A percentile compares a stretch with the other conserved stretches of the same genome.
Evolutionary conservation across 1,139 yeast species (phyloP).

Genomic region (Geotrichum europaeum): DNA sequence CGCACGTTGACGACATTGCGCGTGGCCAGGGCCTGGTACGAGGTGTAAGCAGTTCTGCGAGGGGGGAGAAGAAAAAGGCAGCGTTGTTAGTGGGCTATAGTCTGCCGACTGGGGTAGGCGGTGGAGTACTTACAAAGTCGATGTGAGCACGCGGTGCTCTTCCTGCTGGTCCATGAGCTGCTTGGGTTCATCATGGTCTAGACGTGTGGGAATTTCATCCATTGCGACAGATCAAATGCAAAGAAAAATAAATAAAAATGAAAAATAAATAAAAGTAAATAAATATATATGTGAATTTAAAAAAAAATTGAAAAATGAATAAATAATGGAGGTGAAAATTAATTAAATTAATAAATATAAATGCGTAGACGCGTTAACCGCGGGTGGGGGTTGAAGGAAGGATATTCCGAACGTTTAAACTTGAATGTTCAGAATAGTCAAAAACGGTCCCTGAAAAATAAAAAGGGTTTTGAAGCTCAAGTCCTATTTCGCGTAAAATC

Average conservation of each 20-base stretch:
- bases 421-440: neutral
- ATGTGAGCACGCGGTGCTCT: constrained; percentile 25
- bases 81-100: too few species aligned
- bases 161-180: constrained; percentile 20
- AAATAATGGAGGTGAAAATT: neutral
- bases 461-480: neutral
- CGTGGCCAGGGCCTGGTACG: constrained; percentile 24
- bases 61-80: neutral
- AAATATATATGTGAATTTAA: neutral
- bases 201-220: neutral
- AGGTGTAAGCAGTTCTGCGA: constrained; percentile 24
- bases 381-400: too few species aligned
- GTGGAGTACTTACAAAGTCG: constrained; percentile 24
- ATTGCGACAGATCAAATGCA: neutral
- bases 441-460: neutral
- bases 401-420: too few species aligned
- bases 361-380: too few species aligned
- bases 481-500: too few species aligned
- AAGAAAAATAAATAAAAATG: neutral
- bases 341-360: too few species aligned
- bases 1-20: constrained; percentile 26
- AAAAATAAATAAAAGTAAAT: neutral
- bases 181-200: neutral
- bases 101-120: too few species aligned
- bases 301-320: neutral